These are phyloP conservation scores for Trichoderma koningiopsis DNA, from an alignment of 2,329 filamentous ascomycete genomes.

Conservation along the genomic window DNA sequence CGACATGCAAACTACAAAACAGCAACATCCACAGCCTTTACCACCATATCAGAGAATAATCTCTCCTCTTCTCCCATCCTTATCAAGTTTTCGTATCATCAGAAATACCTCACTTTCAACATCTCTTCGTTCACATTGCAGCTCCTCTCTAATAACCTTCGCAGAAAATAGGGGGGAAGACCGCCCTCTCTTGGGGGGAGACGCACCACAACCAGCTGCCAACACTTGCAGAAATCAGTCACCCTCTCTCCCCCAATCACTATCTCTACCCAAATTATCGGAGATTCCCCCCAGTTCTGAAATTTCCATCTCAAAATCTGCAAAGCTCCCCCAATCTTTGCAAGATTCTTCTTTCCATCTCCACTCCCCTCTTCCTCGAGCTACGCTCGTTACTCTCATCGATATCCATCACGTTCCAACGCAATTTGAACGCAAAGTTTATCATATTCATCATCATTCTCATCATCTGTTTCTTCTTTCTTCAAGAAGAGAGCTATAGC, in stretches of 20 bases:
- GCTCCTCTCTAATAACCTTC: background rate
- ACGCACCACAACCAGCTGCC: slow-evolving; percentile 10
- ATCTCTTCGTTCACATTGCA: background rate
- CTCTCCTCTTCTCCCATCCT: no score
- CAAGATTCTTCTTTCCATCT: background rate
- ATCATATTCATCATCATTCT: background rate
- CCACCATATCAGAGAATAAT: background rate
- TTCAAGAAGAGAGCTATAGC: background rate
- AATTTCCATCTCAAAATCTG: background rate
- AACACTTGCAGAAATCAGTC: slow-evolving; percentile 9
- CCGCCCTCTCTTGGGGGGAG: background rate
- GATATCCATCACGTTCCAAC: background rate
- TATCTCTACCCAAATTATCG: background rate
- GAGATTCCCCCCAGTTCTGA: background rate
- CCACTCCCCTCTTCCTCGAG: background rate
- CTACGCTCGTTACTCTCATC: background rate
- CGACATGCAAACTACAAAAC: background rate
- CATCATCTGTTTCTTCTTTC: background rate
- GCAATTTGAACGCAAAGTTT: background rate
- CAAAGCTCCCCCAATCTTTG: background rate
- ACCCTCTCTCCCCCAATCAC: background rate
- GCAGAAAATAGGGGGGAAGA: background rate
- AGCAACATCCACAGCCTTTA: background rate
- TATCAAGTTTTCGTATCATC: background rate
- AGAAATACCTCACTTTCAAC: background rate